Evolutionary conservation across 768 basidiomycete species (phyloP).

Genomic region (Suillus americanus): DNA sequence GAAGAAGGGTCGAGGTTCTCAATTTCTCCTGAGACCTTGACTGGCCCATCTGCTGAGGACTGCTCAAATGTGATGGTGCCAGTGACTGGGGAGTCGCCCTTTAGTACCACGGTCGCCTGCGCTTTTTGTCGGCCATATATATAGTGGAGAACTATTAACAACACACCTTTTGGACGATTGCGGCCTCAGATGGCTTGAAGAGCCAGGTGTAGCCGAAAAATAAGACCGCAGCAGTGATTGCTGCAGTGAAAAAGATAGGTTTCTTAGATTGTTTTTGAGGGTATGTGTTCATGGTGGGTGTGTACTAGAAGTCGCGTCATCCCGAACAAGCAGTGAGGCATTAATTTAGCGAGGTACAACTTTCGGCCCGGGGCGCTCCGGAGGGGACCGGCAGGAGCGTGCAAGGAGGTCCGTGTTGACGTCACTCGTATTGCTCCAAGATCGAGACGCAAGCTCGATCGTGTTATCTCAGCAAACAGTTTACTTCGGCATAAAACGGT

Average conservation of each 20-base stretch:
- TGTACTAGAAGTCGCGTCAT: neutral
- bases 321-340: neutral
- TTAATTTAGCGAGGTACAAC: neutral
- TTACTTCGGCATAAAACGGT: too few species aligned
- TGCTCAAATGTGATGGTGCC: conserved; percentile 73
- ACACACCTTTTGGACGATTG: conserved; percentile 22
- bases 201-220: conserved; percentile 23
- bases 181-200: conserved; percentile 17
- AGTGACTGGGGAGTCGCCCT: conserved; percentile 55
- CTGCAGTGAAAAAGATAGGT: conserved; percentile 14
- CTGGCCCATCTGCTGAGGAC: conserved; percentile 43
- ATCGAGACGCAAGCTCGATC: too few species aligned
- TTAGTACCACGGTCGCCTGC: conserved; percentile 61
- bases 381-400: neutral
- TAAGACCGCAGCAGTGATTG: conserved; percentile 12
- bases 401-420: neutral
- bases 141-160: neutral
- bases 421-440: neutral
- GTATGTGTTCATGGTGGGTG: conserved; percentile 20
- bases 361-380: neutral
- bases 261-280: conserved; percentile 22
- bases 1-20: conserved; percentile 57
- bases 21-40: conserved; percentile 63
- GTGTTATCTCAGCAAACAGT: too few species aligned
- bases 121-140: neutral